Percentiles rank a stretch among this genome's conserved stretches.
Evolutionary conservation across 768 basidiomycete genomes (phyloP).

Genomic region (Leccinum sublutescens): DNA sequence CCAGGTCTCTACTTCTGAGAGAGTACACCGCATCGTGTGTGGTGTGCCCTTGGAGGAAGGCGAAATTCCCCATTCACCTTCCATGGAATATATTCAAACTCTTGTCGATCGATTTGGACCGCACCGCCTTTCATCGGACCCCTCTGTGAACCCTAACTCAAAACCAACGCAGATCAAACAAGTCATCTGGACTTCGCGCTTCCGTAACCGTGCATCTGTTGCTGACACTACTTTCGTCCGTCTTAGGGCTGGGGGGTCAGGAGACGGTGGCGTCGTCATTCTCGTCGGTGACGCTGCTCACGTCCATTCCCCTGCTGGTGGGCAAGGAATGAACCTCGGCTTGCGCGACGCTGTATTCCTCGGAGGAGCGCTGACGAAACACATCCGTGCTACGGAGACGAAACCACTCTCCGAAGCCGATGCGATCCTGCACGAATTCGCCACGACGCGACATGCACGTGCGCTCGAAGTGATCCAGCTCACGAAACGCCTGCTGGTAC

Average conservation of each 20-base stretch:
- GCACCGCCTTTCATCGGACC: conserved; percentile 32
- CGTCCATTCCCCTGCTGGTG: conserved; percentile 53
- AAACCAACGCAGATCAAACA: conserved; percentile 35
- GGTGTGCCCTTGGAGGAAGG: conserved; percentile 37
- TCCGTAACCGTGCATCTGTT: conserved; percentile 43
- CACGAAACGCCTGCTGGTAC: conserved; percentile 35
- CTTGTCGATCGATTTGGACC: conserved; percentile 43
- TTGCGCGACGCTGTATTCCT: conserved; percentile 51
- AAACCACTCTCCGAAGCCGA: conserved; percentile 23
- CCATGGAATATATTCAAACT: conserved; percentile 43
- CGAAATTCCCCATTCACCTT: conserved; percentile 36
- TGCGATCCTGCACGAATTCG: conserved; percentile 35
- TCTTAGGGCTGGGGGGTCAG: conserved; percentile 14
- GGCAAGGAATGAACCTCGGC: conserved; percentile 60
- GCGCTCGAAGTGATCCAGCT: conserved; percentile 43
- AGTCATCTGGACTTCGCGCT: conserved; percentile 45
- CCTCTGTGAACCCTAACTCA: conserved; percentile 31
- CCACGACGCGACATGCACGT: conserved; percentile 35
- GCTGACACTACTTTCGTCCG: conserved; percentile 40
- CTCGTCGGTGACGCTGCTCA: conserved; percentile 49
- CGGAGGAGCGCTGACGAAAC: conserved; percentile 39
- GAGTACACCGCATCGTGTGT: conserved; percentile 40
- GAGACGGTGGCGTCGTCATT: conserved; percentile 20
- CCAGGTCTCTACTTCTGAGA: conserved; percentile 4
- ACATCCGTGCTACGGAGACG: conserved; percentile 23